Evolutionary conservation across 1,284 basidiomycete species (phyloP).

Genomic region (Lignosus rhinocerotis): DNA sequence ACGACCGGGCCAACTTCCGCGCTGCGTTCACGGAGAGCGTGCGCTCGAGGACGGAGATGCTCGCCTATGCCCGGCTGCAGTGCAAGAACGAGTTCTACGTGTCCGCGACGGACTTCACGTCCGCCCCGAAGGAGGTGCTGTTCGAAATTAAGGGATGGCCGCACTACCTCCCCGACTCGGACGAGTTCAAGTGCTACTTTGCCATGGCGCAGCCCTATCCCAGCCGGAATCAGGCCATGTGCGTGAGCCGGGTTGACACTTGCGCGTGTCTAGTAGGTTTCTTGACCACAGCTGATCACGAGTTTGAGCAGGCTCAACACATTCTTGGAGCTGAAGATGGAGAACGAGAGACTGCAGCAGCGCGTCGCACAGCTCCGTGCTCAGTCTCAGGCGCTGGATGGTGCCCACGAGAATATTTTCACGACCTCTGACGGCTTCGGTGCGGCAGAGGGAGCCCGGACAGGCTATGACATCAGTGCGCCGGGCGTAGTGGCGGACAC

Average conservation of each 20-base stretch:
- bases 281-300: not conserved
- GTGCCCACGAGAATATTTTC: slow-evolving; percentile 11
- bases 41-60: slow-evolving; percentile 46
- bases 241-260: slow-evolving; percentile 26
- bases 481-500: slow-evolving; percentile 1
- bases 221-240: slow-evolving; percentile 72
- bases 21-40: slow-evolving; percentile 57
- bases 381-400: slow-evolving; percentile 25
- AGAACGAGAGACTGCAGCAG: slow-evolving; percentile 70
- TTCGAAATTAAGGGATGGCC: slow-evolving; percentile 77
- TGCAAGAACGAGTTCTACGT: slow-evolving; percentile 40
- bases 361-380: slow-evolving; percentile 47
- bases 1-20: slow-evolving; percentile 62
- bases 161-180: slow-evolving; percentile 38
- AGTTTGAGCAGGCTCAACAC: slow-evolving; percentile 61
- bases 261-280: not conserved
- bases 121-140: slow-evolving; percentile 50
- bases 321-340: slow-evolving; percentile 75
- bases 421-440: slow-evolving; percentile 16
- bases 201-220: slow-evolving; percentile 77
- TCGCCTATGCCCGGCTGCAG: slow-evolving; percentile 65
- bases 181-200: slow-evolving; percentile 59
- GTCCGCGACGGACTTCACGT: slow-evolving; percentile 21
- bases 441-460: slow-evolving; percentile 2
- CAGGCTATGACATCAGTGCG: slow-evolving; percentile 9